Evolutionary conservation across 768 basidiomycete species (phyloP).

Genomic region (Russula dissimulans): DNA sequence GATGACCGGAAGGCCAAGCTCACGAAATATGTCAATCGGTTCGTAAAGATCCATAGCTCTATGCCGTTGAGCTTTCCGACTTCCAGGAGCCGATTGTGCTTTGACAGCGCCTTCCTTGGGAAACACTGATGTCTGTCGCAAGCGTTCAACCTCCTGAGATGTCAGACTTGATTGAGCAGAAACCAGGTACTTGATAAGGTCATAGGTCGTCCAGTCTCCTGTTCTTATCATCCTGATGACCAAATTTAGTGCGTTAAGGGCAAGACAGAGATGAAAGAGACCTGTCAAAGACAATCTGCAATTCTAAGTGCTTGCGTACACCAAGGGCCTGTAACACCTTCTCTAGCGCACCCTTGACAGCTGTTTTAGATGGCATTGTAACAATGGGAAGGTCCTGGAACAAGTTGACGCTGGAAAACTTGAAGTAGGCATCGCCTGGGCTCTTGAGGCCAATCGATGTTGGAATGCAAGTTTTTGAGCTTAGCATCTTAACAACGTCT

Average conservation of each 20-base stretch:
- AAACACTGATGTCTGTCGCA: conserved; percentile 67
- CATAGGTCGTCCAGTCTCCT: conserved; percentile 81
- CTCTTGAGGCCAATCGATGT: conserved; percentile 56
- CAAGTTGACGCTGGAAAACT: conserved; percentile 73
- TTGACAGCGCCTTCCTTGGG: conserved; percentile 39
- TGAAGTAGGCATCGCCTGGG: conserved; percentile 73
- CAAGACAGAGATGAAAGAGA: conserved; percentile 24
- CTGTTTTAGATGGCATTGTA: conserved; percentile 50
- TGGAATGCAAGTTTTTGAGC: conserved; percentile 40
- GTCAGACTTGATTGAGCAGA: conserved; percentile 61
- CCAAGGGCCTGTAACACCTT: conserved; percentile 64
- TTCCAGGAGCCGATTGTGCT: conserved; percentile 18
- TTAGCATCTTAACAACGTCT: conserved; percentile 35
- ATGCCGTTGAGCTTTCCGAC: conserved; percentile 37
- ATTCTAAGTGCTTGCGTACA: conserved; percentile 83
- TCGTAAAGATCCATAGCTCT: conserved; percentile 78
- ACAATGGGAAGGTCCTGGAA: conserved; percentile 87
- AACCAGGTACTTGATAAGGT: conserved; percentile 81
- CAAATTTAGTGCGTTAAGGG: background rate
- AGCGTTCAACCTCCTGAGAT: conserved; percentile 44
- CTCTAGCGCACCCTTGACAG: conserved; percentile 64
- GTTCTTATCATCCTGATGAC: conserved; percentile 70
- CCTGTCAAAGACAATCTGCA: conserved; percentile 90
- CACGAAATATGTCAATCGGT: conserved; percentile 61
- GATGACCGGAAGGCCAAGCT: conserved; percentile 69